phyloP scores from a whole-genome alignment of 257 asterid genomes.

The Asclepias syriaca region DNA sequence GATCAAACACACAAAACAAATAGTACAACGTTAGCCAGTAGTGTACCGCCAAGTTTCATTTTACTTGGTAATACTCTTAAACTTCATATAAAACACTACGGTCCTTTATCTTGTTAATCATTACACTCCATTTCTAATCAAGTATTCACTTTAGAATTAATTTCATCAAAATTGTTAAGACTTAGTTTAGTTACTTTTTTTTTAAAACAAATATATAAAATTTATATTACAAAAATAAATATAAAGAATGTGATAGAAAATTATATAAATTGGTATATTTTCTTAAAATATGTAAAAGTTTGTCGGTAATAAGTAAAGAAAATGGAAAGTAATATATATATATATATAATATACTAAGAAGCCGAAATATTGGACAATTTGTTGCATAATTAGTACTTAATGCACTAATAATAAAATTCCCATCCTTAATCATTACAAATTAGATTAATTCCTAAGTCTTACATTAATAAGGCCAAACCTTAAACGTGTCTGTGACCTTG shows the following conservation, averaged over 20 bases:
- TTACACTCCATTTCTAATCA: constrained; percentile 2
- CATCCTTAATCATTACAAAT: not conserved
- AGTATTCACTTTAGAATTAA: not conserved
- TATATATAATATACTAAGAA: not conserved
- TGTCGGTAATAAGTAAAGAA: no score
- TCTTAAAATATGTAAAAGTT: no score
- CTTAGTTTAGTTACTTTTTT: no score
- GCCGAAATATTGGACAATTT: not conserved
- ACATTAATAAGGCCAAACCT: not conserved
- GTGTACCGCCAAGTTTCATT: not conserved
- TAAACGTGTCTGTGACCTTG: no score
- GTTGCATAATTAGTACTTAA: not conserved
- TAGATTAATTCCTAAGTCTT: not conserved
- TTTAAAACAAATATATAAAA: no score
- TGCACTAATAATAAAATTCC: not conserved
- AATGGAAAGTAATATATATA: no score
- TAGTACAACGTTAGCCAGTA: not conserved
- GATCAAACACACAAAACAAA: not conserved
- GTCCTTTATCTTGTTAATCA: not conserved
- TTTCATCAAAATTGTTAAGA: not conserved
- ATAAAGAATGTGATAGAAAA: no score
- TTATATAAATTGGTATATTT: no score
- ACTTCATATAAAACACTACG: not conserved
- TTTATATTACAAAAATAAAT: no score
- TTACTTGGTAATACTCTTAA: no score